A percentile compares a stretch with the other conserved stretches of the same genome.
These are phyloP conservation scores for Heliamphora ciliata DNA, from an alignment of 179 eudicot species.

Conservation along the genomic window DNA sequence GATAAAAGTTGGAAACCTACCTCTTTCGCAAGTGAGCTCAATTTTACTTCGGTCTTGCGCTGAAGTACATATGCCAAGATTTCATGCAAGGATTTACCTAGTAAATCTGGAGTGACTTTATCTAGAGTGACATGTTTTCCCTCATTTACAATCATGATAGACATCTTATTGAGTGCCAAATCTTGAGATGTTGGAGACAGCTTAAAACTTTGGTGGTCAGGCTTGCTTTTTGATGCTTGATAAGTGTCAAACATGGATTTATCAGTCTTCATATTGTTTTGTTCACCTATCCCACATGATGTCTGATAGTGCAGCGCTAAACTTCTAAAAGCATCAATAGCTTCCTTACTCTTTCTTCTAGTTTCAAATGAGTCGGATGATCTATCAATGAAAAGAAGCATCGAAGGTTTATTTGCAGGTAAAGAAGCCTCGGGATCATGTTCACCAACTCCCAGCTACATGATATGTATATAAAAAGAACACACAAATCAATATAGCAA, in stretches of 20 bases:
- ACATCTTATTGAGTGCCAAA: constrained; percentile 41
- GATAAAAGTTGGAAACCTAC: constrained; percentile 86
- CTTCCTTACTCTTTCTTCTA: constrained; percentile 49
- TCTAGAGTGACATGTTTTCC: constrained; percentile 47
- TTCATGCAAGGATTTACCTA: constrained; percentile 63
- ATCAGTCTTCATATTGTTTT: constrained; percentile 25
- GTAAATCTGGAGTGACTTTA: constrained; percentile 31
- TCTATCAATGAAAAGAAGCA: constrained; percentile 76
- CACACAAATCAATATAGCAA: background rate
- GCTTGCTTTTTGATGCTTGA: constrained; percentile 31
- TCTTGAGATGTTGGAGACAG: constrained; percentile 36
- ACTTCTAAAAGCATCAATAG: constrained; percentile 53
- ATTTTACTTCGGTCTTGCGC: constrained; percentile 42
- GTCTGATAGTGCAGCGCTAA: constrained; percentile 41
- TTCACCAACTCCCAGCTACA: constrained; percentile 56
- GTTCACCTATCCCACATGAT: constrained; percentile 20
- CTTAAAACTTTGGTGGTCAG: constrained; percentile 28
- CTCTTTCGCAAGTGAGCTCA: constrained; percentile 77
- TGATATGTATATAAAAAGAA: constrained; percentile 11
- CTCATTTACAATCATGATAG: constrained; percentile 52
- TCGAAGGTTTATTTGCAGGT: constrained; percentile 65
- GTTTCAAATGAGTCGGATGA: constrained; percentile 43
- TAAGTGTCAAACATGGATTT: constrained; percentile 23
- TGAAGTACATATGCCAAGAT: constrained; percentile 50
- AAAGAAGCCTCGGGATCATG: constrained; percentile 42